Conservation (phyloP, 1,284 basidiomycete species). For the Agaricales sp. region DNA sequence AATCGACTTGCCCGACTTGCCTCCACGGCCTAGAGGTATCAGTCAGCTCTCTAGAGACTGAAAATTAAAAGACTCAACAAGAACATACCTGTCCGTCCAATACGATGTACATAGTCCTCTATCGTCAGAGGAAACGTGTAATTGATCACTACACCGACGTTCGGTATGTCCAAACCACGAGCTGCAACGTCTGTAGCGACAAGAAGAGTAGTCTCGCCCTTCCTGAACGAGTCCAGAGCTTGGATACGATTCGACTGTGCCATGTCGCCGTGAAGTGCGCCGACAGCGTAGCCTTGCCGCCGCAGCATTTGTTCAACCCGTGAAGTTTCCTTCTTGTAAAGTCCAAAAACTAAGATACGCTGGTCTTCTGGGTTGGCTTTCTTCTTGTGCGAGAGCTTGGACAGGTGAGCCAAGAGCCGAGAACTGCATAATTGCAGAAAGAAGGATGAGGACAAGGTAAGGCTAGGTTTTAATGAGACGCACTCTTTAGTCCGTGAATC, state of each 20-base stretch:
- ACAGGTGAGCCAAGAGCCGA: slow-evolving; percentile 59
- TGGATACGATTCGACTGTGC: slow-evolving; percentile 81
- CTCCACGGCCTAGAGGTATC: slow-evolving; percentile 65
- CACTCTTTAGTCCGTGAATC: slow-evolving; percentile 84
- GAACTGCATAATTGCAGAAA: slow-evolving; percentile 31
- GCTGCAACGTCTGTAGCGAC: slow-evolving; percentile 99
- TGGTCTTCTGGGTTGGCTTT: slow-evolving; percentile 38
- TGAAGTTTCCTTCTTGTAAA: slow-evolving; percentile 97
- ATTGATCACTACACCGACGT: slow-evolving; percentile 88
- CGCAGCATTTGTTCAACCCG: slow-evolving; percentile 79
- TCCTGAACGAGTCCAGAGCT: slow-evolving; percentile 85
- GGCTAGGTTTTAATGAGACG: slow-evolving; percentile 20
- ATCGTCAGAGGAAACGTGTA: slow-evolving; percentile 97
- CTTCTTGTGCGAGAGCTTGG: slow-evolving; percentile 54
- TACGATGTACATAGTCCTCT: slow-evolving; percentile 95
- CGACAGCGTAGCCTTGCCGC: slow-evolving; percentile 78
- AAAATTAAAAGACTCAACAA: slow-evolving; percentile 7
- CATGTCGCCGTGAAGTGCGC: slow-evolving; percentile 89
- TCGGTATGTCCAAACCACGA: slow-evolving; percentile 93
- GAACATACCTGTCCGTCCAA: slow-evolving; percentile 77
- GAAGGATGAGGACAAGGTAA: neutral
- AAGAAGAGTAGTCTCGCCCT: slow-evolving; percentile 72
- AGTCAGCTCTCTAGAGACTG: slow-evolving; percentile 9
- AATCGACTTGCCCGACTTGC: slow-evolving; percentile 84
- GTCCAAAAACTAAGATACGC: slow-evolving; percentile 87